phyloP scores from a whole-genome alignment of 2,329 filamentous ascomycete species.

The Hysterium pulicare region DNA sequence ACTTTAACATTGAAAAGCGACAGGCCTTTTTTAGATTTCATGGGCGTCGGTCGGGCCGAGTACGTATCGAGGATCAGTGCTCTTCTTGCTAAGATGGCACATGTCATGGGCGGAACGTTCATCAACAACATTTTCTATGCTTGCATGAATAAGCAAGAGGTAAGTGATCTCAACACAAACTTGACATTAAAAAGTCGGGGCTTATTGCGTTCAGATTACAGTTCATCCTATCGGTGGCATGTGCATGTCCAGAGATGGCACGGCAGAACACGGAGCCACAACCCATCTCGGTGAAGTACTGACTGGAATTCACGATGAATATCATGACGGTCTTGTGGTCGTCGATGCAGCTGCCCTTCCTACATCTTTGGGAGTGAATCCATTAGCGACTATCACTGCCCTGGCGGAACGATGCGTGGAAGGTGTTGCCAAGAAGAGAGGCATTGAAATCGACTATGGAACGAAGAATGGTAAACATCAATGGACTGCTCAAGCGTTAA shows the following conservation, averaged over 20 bases:
- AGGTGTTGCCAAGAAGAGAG: conserved; percentile 42
- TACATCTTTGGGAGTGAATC: conserved; percentile 62
- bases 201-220: conserved; percentile 48
- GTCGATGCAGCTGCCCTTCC: conserved; percentile 62
- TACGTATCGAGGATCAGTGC: conserved; percentile 54
- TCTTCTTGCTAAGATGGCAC: conserved; percentile 53
- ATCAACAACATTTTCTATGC: conserved; percentile 58
- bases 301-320: conserved; percentile 49
- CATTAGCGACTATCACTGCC: conserved; percentile 66
- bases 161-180: no score
- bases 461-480: conserved; percentile 39
- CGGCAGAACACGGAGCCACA: conserved; percentile 55
- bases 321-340: conserved; percentile 58
- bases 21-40: conserved; percentile 58
- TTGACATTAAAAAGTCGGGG: no score
- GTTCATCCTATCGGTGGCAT: conserved; percentile 68
- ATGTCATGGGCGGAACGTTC: conserved; percentile 58
- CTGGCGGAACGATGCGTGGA: conserved; percentile 63
- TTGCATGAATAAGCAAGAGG: no score
- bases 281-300: conserved; percentile 63
- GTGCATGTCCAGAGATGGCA: conserved; percentile 59
- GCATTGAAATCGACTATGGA: conserved; percentile 46
- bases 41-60: conserved; percentile 55
- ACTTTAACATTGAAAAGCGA: conserved; percentile 58
- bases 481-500: neutral